Base-by-base conservation (phyloP, 768 basidiomycete species). In the Suillus luteus region DNA sequence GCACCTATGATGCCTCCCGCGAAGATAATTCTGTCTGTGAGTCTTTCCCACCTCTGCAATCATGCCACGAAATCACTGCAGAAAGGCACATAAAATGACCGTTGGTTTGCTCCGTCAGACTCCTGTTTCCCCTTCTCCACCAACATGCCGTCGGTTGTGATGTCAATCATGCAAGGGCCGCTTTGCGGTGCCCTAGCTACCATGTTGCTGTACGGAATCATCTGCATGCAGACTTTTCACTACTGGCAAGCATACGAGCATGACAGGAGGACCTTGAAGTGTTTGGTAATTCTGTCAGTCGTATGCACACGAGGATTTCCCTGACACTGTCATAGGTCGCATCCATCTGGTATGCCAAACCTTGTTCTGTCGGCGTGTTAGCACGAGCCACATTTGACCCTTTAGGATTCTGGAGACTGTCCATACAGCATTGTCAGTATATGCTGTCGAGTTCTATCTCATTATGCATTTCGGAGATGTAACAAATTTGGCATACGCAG, bases 141-240 rank as follows among this genome's bases (percentile, higher is more conserved):
- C 41, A 38, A 38, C 31, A 68, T 68, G 68, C 0, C 67, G 9
- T 31, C 67, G 37, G 0, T 24, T 31, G 22, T 69, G 27, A 33
- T 66, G 44, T 19, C 41, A n/a, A 44, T 62, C 14, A 69, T 66
- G 62, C 68, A 66, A 49, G 61, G 68, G 5, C 65, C 65, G 15
- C 40, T 69, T 4, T 59, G 60, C 17, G 68, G 68, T 35, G 64
- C 65, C 1, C 62, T 69, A 0, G 55, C 59, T 3, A 64, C 65
- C 2, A 59, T 65, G 59, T 10, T 63, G 8, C 58, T 68, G 4
- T 68, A 68, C 10, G 62, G 68, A 4, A 55, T 68, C n/a, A 58
- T 69, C 38, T 69, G 68, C 60, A 55, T 67, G 62, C 68, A 69
- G 44, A 63, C 60, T 2, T 69, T 69, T 43, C 52, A 49, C 40